A percentile compares a stretch with the other conserved stretches of the same genome.
phyloP scores from a whole-genome alignment of 108 stramenopile species.

The Nannochloropsis gaditana region DNA sequence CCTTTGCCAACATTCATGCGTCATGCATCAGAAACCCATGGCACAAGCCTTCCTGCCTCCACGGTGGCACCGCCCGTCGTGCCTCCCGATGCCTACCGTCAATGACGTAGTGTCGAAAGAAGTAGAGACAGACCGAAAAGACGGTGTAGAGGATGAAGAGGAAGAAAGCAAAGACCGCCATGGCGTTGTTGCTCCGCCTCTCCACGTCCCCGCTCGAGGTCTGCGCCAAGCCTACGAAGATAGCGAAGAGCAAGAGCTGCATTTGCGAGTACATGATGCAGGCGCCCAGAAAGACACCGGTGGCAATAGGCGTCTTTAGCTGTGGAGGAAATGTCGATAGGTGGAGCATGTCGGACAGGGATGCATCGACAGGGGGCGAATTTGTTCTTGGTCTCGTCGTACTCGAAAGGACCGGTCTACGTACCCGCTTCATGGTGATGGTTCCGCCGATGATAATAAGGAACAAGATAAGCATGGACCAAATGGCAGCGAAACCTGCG shows the following conservation, averaged over 20 bases:
- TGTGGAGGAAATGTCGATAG: not conserved
- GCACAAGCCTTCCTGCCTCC: no score
- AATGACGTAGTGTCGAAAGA: constrained; percentile 14
- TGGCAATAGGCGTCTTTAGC: not conserved
- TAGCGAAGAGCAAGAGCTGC: not conserved
- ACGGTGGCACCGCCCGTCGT: no score
- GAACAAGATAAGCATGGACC: constrained; percentile 1
- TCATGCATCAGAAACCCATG: no score
- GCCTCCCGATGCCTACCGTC: not conserved
- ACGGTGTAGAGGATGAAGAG: not conserved
- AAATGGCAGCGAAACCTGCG: not conserved
- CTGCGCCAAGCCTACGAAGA: constrained; percentile 1
- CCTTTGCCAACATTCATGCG: no score
- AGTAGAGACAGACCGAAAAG: not conserved
- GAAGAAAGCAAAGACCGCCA: not conserved
- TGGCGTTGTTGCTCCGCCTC: constrained; percentile 10
- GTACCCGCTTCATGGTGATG: constrained; percentile 15
- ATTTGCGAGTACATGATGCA: constrained; percentile 14
- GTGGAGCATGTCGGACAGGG: not conserved
- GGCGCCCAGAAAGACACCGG: not conserved
- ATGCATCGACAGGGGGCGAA: not conserved
- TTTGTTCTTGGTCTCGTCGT: not conserved
- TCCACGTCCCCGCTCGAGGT: constrained; percentile 16
- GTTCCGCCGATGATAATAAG: not conserved
- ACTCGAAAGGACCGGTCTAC: not conserved